A percentile compares a stretch with the other conserved stretches of the same genome.
Evolutionary conservation across 805 yeast species (phyloP).

Genomic region (Clavispora carvajalis): DNA sequence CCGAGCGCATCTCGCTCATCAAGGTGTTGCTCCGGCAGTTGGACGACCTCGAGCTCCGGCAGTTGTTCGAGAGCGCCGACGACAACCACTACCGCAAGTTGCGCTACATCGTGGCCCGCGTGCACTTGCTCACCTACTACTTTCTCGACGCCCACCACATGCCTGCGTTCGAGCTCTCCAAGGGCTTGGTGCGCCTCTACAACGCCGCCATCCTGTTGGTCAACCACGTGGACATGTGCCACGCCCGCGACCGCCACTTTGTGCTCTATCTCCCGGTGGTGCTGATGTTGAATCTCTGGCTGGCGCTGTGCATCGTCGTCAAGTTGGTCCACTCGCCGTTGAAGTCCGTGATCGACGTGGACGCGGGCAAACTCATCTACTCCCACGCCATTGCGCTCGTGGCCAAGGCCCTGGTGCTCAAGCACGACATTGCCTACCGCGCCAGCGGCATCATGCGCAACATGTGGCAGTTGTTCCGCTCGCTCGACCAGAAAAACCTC

Average conservation of each 20-base stretch:
- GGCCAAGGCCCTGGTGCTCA: slow-evolving; percentile 74
- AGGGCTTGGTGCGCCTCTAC: slow-evolving; percentile 72
- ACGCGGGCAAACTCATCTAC: slow-evolving; percentile 66
- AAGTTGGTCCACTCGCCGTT: slow-evolving; percentile 74
- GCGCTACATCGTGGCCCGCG: slow-evolving; percentile 64
- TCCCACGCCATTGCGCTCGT: slow-evolving; percentile 63
- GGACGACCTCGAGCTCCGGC: slow-evolving; percentile 65
- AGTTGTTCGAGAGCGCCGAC: slow-evolving; percentile 33
- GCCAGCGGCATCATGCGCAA: slow-evolving; percentile 92
- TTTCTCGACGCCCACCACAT: slow-evolving; percentile 60
- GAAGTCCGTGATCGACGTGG: slow-evolving; percentile 59
- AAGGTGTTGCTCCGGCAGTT: slow-evolving; percentile 66
- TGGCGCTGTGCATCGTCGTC: slow-evolving; percentile 79
- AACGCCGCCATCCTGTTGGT: slow-evolving; percentile 73
- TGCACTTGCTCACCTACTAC: slow-evolving; percentile 79
- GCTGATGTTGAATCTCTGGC: slow-evolving; percentile 82
- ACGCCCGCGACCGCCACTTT: slow-evolving; percentile 53
- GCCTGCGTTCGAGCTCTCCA: slow-evolving; percentile 55
- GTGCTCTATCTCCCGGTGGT: slow-evolving; percentile 80
- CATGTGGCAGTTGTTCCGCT: slow-evolving; percentile 82
- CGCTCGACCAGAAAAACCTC: slow-evolving; percentile 51
- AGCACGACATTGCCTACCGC: slow-evolving; percentile 89
- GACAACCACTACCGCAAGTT: slow-evolving; percentile 66
- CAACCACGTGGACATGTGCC: slow-evolving; percentile 60
- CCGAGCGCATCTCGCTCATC: slow-evolving; percentile 71